Evolutionary conservation across 176 grass and related monocot genomes (phyloP), one percentile per base, ranked within the genome.

Genomic region (Lolium perenne): DNA sequence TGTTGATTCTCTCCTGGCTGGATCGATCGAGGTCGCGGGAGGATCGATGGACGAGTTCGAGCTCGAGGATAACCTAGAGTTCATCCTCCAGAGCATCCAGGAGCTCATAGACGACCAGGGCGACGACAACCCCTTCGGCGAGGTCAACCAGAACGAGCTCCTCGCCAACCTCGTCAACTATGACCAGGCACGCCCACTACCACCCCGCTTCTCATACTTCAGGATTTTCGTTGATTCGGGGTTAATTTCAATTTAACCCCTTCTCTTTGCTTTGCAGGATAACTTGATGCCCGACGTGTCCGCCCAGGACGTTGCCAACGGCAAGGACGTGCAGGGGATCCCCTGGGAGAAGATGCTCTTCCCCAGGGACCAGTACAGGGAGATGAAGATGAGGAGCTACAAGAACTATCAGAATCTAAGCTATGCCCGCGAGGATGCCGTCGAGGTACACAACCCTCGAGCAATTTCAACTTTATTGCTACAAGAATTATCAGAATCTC

Each of bases 281-380:
- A 81, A 85, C 40, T 20, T 29, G 82, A 38, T 71, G 77, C 59
- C 76, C 17, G 89, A 91, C 60, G 89, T 91, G 15, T 85, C 89
- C 18, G 51, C 67, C 16, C 77, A 63, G 6, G 89, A 91, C 61
- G 69, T 91, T 0, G 82, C 61, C 5, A 63, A 26, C 9, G 89
- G 89, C 69, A 88, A 86, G 80, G 93, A 95, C 81, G 71, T 95
- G 62, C 93, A 95, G 63, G 93, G 93, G 58, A 92, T 95, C 38
- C 86, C 88, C 4, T 95, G 93, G 93, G 88, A 95, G 2, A 88
- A 88, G 63, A 91, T 95, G 80, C 25, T 84, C 4, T 86, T 89
- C 75, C 40, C 76, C 10, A 91, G 91, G 66, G 86, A 89, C 38
- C 69, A 91, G 64, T 95, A 92, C 83, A 83, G 93, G 55, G 83